Base-by-base conservation (phyloP, 352 stramenopile genomes). In the Phytophthora sp. region DNA sequence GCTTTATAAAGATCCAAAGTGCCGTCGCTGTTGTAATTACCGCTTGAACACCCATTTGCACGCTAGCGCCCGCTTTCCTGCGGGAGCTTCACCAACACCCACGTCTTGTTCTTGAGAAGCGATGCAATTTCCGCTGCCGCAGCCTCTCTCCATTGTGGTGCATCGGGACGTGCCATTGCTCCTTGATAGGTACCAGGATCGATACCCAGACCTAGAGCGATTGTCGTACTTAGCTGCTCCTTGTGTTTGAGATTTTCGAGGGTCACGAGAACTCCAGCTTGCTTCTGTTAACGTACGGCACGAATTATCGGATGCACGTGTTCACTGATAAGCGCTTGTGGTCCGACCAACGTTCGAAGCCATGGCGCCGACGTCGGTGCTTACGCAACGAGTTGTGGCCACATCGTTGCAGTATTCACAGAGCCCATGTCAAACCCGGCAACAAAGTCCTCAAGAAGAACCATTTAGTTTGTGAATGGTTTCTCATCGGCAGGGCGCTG, bases 241-340 rank as follows among this genome's bases (percentile, higher is more conserved):
- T 44, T 44, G 36, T 24, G 5, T n/a, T 44, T 44, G 1, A 24
- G 36, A 44, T 23, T 44, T 44, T 44, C 36, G 5, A 44, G 36
- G 5, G 16, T n/a, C 36, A 24, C 36, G 36, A 44, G 16, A 1
- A 44, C 3, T 12, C 23, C 36, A 44, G 36, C 36, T 23, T 44
- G 36, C 23, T 44, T 44, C n/a, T 44, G 36, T n/a, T 44, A 23
- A 2, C n/a, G 36, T 0, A 44, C 36, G 3, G 36, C 36, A 12
- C 36, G 36, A 8, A 44, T 44, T 15, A 44, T 44, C 7, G 36
- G 36, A 24, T 44, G 36, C 2, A 21, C 36, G 11, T 15, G 7
- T 23, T 23, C 36, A 44, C 36, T 44, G 36, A n/a, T 44, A 44
- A 44, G n/a, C 36, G 36, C 36, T 44, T 44, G 36, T 44, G 36